Conservation (phyloP, 345 rosid genomes). For the Pugionium dolabratum region DNA sequence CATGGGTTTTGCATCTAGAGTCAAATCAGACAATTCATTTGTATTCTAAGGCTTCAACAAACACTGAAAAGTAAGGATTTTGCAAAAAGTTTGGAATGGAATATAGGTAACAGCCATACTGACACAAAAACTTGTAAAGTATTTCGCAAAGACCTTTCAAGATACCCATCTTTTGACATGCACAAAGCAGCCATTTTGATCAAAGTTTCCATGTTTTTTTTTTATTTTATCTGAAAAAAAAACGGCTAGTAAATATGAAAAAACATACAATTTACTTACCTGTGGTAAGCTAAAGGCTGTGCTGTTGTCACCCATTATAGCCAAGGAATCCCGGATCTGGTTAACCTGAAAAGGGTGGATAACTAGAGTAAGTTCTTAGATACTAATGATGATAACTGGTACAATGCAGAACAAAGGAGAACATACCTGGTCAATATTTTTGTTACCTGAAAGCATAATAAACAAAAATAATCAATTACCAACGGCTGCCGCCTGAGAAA, state of each 20-base stretch:
- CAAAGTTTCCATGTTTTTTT: neutral
- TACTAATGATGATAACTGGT: constrained; percentile 22
- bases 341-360: constrained; percentile 60
- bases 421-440: constrained; percentile 82
- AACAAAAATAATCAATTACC: constrained; percentile 36
- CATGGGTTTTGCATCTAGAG: too few species aligned
- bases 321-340: constrained; percentile 90
- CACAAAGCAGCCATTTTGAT: constrained; percentile 8
- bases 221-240: neutral
- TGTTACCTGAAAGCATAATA: constrained; percentile 70
- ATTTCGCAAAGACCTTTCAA: constrained; percentile 5
- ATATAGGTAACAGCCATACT: constrained; percentile 13
- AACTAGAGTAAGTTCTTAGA: constrained; percentile 30
- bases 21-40: too few species aligned
- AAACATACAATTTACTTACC: constrained; percentile 47
- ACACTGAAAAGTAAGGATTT: neutral
- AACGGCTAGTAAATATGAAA: constrained; percentile 16
- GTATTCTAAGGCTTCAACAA: neutral
- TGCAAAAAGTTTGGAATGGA: neutral
- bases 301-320: constrained; percentile 96
- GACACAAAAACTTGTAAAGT: neutral
- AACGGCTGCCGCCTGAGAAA: constrained; percentile 20
- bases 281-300: constrained; percentile 99
- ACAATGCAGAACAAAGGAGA: constrained; percentile 21
- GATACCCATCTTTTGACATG: neutral